phyloP scores from a whole-genome alignment of 345 rosid genomes.

The Aurinia saxatilis region DNA sequence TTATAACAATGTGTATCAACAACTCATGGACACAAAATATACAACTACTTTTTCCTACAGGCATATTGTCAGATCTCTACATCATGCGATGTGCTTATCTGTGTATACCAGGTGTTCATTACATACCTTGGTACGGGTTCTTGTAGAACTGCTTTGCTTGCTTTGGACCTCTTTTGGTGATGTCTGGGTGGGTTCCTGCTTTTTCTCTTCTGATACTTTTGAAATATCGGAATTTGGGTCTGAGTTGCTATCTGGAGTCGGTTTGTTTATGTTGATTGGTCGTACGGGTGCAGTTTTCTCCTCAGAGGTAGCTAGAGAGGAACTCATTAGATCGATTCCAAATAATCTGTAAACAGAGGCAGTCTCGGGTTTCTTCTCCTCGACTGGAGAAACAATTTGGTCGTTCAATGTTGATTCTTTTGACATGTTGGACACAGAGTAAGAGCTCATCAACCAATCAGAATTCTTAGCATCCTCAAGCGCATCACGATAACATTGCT shows the following conservation, averaged over 20 bases:
- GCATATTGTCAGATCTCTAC: neutral
- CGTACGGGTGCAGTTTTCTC: slow-evolving; percentile 36
- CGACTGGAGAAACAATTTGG: slow-evolving; percentile 32
- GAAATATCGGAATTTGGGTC: slow-evolving; percentile 50
- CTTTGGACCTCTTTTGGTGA: slow-evolving; percentile 55
- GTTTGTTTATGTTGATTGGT: slow-evolving; percentile 28
- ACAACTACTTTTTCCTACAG: neutral
- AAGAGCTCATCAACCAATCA: slow-evolving; percentile 35
- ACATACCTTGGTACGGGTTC: slow-evolving; percentile 71
- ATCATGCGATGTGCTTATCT: neutral
- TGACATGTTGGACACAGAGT: slow-evolving; percentile 29
- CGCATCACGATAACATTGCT: slow-evolving; percentile 38
- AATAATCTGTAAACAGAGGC: slow-evolving; percentile 52
- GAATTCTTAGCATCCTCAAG: slow-evolving; percentile 34
- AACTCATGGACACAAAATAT: neutral
- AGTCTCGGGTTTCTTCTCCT: slow-evolving; percentile 46
- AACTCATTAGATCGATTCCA: slow-evolving; percentile 65
- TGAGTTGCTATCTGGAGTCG: slow-evolving; percentile 37
- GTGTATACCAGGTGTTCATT: slow-evolving; percentile 5
- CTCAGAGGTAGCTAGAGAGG: slow-evolving; percentile 21
- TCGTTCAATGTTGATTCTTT: slow-evolving; percentile 33
- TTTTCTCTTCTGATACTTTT: slow-evolving; percentile 46
- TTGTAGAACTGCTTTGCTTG: slow-evolving; percentile 42
- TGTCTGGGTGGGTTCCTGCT: slow-evolving; percentile 39
- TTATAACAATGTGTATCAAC: neutral